Percentiles rank a stretch among this genome's conserved stretches.
phyloP scores from a whole-genome alignment of 2,329 filamentous ascomycete species.

The Fonsecaea nubica region DNA sequence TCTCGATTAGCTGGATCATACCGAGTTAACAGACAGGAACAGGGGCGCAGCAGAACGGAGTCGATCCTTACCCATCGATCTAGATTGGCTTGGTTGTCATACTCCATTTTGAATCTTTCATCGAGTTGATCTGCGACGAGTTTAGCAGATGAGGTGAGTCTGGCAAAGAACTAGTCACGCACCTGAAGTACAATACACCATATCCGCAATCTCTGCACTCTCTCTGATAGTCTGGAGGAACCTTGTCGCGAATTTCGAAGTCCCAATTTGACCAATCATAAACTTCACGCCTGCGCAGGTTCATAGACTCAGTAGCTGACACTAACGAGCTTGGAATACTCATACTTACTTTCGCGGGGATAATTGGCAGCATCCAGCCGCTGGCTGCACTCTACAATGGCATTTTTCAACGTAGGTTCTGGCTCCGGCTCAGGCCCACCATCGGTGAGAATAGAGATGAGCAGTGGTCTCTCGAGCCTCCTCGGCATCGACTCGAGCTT shows the following conservation, averaged over 20 bases:
- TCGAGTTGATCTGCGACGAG: background rate
- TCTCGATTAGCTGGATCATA: background rate
- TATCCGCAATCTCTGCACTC: background rate
- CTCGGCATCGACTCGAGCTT: background rate
- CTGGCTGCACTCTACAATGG: conserved; percentile 2
- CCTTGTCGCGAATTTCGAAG: background rate
- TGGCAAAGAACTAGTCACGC: background rate
- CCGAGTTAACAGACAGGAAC: background rate
- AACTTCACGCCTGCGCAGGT: background rate
- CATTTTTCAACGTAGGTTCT: background rate
- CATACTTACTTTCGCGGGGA: background rate
- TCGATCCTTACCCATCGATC: conserved; percentile 2
- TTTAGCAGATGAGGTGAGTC: background rate
- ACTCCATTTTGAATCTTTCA: background rate
- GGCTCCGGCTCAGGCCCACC: background rate
- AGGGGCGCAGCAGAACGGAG: background rate
- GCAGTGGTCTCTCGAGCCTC: background rate
- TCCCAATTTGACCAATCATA: background rate
- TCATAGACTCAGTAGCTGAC: background rate
- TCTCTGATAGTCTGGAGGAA: background rate
- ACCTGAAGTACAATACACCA: background rate
- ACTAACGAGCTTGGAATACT: background rate
- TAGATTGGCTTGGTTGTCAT: background rate
- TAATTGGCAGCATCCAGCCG: background rate
- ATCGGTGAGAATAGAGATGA: conserved; percentile 5